phyloP scores from a whole-genome alignment of 495 filamentous ascomycete genomes.

The Oidiodendron maius region DNA sequence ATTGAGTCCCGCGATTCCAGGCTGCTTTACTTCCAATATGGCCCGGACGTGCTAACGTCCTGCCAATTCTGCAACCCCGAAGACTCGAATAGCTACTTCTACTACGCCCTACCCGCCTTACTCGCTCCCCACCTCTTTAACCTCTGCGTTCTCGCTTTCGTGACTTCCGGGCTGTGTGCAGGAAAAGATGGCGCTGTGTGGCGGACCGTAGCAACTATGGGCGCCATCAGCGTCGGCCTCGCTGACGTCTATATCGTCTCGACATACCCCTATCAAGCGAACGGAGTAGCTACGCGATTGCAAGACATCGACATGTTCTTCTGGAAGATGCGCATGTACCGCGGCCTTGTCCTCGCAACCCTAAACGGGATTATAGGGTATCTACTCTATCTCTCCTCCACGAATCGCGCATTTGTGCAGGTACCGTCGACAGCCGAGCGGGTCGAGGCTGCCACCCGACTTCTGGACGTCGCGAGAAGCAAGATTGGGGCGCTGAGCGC shows the following conservation, averaged over 20 bases:
- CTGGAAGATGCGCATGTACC: constrained; percentile 56
- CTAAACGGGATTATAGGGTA: constrained; percentile 55
- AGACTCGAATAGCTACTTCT: constrained; percentile 63
- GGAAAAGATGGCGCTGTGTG: constrained; percentile 57
- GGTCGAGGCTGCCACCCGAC: constrained; percentile 34
- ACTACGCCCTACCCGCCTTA: constrained; percentile 73
- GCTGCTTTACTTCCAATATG: constrained; percentile 77
- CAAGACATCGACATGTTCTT: constrained; percentile 60
- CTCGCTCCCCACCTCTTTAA: constrained; percentile 74
- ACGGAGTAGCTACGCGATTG: constrained; percentile 49
- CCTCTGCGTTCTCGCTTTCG: constrained; percentile 59
- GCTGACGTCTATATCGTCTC: constrained; percentile 55
- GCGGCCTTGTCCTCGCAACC: constrained; percentile 51
- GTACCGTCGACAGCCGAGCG: constrained; percentile 40
- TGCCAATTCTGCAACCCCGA: constrained; percentile 83
- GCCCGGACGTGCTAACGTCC: constrained; percentile 59
- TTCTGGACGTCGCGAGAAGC: constrained; percentile 32
- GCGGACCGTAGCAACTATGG: constrained; percentile 63
- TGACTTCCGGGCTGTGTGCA: constrained; percentile 49
- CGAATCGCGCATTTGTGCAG: constrained; percentile 55
- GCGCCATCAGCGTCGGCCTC: constrained; percentile 49
- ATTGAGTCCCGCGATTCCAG: constrained; percentile 65
- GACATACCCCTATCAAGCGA: constrained; percentile 55
- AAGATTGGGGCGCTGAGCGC: constrained; percentile 46
- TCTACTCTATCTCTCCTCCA: constrained; percentile 67